A percentile compares a stretch with the other conserved stretches of the same genome.
These are phyloP conservation scores for Russula sp. DNA, from an alignment of 768 basidiomycete genomes.

Conservation along the genomic window DNA sequence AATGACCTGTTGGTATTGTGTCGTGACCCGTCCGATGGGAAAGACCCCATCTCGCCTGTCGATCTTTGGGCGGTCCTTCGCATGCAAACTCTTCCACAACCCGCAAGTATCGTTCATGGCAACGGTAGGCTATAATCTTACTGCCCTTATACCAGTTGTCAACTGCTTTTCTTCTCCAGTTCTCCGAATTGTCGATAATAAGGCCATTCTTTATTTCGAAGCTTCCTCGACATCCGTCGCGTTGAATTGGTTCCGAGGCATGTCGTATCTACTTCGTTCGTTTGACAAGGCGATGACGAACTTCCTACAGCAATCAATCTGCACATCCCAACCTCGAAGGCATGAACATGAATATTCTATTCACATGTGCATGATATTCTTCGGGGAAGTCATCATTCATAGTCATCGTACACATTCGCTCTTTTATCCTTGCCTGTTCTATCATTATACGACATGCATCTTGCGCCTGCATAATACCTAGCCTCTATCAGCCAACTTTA, in stretches of 20 bases:
- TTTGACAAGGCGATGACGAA: slow-evolving; percentile 3
- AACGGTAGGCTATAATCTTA: slow-evolving; percentile 48
- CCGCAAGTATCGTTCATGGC: slow-evolving; percentile 84
- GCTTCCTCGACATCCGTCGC: slow-evolving; percentile 80
- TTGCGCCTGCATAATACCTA: slow-evolving; percentile 18
- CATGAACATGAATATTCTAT: slow-evolving; percentile 37
- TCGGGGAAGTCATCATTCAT: slow-evolving; percentile 15
- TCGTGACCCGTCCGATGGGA: slow-evolving; percentile 76
- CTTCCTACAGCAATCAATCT: slow-evolving; percentile 68
- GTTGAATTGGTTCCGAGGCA: slow-evolving; percentile 87
- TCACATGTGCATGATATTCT: slow-evolving; percentile 22
- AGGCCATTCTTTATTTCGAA: slow-evolving; percentile 86
- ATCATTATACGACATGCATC: slow-evolving; percentile 26
- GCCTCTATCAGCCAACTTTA: slow-evolving; percentile 1
- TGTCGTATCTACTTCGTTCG: slow-evolving; percentile 12
- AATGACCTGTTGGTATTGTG: slow-evolving; percentile 92
- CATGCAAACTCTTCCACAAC: slow-evolving; percentile 90
- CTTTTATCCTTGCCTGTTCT: slow-evolving; percentile 9
- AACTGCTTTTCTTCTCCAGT: slow-evolving; percentile 37
- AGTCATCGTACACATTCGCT: slow-evolving; percentile 15
- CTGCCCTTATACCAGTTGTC: slow-evolving; percentile 5
- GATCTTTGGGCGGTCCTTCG: slow-evolving; percentile 96
- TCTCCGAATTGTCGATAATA: slow-evolving; percentile 85
- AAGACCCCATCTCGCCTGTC: slow-evolving; percentile 65
- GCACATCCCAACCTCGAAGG: slow-evolving; percentile 78